These are phyloP conservation scores for Trametes punicea DNA, from an alignment of 768 basidiomycete genomes.

Conservation along the genomic window DNA sequence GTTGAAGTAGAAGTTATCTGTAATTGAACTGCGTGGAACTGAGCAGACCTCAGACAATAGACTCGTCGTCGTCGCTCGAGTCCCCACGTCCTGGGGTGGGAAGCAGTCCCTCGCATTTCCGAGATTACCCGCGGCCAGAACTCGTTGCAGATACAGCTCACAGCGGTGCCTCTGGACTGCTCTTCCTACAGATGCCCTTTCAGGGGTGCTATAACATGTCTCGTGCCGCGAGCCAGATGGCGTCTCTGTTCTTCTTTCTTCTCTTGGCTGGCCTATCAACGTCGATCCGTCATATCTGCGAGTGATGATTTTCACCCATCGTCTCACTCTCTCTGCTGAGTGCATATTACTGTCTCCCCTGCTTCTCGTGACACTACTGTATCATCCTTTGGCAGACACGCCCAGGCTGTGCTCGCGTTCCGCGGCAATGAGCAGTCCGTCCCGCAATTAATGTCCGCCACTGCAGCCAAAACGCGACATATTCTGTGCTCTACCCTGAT, in stretches of 20 bases:
- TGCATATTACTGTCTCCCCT: background rate
- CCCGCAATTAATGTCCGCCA: constrained; percentile 10
- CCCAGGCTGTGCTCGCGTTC: background rate
- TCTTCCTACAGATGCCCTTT: constrained; percentile 8
- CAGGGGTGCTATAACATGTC: constrained; percentile 9
- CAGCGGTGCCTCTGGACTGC: constrained; percentile 3
- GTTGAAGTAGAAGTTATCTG: no score
- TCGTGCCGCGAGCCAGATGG: constrained; percentile 7
- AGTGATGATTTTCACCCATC: constrained; percentile 1
- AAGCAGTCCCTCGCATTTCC: no score
- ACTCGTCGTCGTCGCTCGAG: no score
- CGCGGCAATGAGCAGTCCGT: background rate
- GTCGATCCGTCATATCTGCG: constrained; percentile 15
- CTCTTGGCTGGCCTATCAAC: background rate
- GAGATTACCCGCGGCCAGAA: no score
- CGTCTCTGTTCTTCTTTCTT: constrained; percentile 7
- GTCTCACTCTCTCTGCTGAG: background rate
- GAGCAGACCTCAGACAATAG: no score
- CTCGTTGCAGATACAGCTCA: background rate
- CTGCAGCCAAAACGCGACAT: background rate
- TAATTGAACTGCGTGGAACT: no score
- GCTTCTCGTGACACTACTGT: constrained; percentile 9
- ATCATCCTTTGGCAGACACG: constrained; percentile 8
- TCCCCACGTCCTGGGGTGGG: no score
- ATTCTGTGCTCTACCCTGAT: background rate